Evolutionary conservation across 2,329 filamentous ascomycete species (phyloP), one percentile per base, ranked within the genome.

Genomic region (Pyrenophora teres): DNA sequence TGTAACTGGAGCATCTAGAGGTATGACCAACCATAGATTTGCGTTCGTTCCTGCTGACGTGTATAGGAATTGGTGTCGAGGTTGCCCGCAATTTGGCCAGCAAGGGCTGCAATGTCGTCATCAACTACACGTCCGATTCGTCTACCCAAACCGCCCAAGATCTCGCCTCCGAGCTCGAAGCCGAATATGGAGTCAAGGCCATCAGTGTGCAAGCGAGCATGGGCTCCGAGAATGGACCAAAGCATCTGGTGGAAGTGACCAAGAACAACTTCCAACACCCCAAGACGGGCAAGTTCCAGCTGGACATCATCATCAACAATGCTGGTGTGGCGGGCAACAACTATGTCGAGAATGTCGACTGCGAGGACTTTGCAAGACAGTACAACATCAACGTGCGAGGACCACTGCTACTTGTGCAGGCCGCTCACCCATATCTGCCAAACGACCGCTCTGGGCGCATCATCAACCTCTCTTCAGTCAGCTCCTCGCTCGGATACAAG

Each of bases 251-350:
- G 60, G 74, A 77, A 19, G 80, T 80, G 0, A 80, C 84, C 4
- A 80, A 83, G 61, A 78, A 83, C 58, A 78, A 85, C 66, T 86
- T 89, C 74, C 69, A 80, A 7, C 71, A 74, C 57, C 78, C 81
- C 23, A 79, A 80, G 63, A 79, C 76, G 56, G 73, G 74, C 52
- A 77, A 78, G 48, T 83, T 91, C 69, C 84, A 87, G 65, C 81
- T 96, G 66, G 90, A 95, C 75, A 90, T 96, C 55, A 78, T 96
- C 46, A 78, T 96, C 78, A 95, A 96, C 81, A 96, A 95, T 72
- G 91, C 92, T 25, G 92, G 90, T 21, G 77, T 83, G 2, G 75
- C 79, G 9, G 73, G 83, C 33, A 93, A 94, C 75, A 83, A 87
- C 62, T 71, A 77, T 21, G 76, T 89, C 19, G 81, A 83, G 43